Base-by-base conservation (phyloP, 2,329 filamentous ascomycete genomes). In the Coniochaeta ligniaria region DNA sequence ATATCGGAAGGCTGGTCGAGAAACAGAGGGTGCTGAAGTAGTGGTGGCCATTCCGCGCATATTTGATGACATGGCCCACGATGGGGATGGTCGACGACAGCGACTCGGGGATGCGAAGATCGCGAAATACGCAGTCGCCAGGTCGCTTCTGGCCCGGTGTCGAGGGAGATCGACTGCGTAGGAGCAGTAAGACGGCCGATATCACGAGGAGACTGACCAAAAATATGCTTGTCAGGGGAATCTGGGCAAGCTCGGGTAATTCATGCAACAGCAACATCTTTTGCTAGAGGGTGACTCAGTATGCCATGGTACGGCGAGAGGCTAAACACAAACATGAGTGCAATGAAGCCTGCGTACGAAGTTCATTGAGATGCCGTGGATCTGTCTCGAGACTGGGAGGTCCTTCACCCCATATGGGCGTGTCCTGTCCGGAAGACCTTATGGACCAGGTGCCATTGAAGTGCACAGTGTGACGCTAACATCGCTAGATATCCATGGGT, bases 1-100 rank as follows among this genome's bases (percentile, higher is more conserved):
- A 60, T 11, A 60, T 43, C 3, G 59, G 59, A 36, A 43, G 26
- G 20, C 17, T 58, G 35, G n/a, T 50, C 14, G 59, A 58, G 6
- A 50, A 41, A 41, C 59, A 60, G 9, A 60, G 55, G 6, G 57
- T 60, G 45, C 59, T 60, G 54, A 60, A 60, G 20, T 60, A 60
- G 14, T 58, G 41, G 31, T 60, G 54, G 9, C 59, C 59, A 43
- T 58, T 41, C 6, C 43, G 22, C 17, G 57, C 41, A n/a, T 60
- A 60, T 5, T 56, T 56, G 24, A 58, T 33, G 20, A 38, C 31
- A 26, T 60, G 59, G 36, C 59, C 59, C 14, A 60, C 31, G 22
- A 38, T 22, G 4, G 55, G 59, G 6, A 60, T 58, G 14, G 41
- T 24, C 1, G 59, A 52, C n/a, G 59, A 24, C 16, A 43, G 31